Evolutionary conservation across 1,284 basidiomycete genomes (phyloP).

Genomic region (Fomitopsis palustris): DNA sequence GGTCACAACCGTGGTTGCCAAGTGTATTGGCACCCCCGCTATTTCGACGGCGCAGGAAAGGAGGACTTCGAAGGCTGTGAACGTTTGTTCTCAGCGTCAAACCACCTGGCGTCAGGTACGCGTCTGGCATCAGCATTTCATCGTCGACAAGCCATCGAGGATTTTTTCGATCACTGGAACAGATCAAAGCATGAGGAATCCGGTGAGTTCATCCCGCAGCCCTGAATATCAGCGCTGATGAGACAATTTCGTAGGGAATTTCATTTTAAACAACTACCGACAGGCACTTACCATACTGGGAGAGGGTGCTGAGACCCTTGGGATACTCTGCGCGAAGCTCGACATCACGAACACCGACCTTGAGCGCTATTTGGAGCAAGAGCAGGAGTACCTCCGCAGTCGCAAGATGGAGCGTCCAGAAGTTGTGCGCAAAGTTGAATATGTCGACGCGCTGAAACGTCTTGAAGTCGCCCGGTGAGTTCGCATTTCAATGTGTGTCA

Average conservation of each 20-base stretch:
- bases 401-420: no score
- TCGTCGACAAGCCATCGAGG: conserved; percentile 22
- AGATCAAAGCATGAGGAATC: conserved; percentile 15
- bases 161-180: conserved; percentile 14
- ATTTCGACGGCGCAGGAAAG: conserved; percentile 27
- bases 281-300: conserved; percentile 19
- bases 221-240: not conserved
- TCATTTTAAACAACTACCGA: conserved; percentile 25
- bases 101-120: conserved; percentile 22
- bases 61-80: conserved; percentile 34
- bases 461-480: no score
- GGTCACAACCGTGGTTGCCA: conserved; percentile 34
- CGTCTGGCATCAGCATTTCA: conserved; percentile 24
- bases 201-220: conserved; percentile 1
- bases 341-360: conserved; percentile 10
- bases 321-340: conserved; percentile 1
- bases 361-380: no score
- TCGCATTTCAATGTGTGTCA: no score
- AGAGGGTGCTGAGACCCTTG: conserved; percentile 4
- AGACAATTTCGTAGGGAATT: conserved; percentile 14
- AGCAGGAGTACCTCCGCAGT: no score
- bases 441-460: no score
- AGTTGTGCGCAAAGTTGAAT: no score
- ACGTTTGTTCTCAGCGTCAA: conserved; percentile 29
- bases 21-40: conserved; percentile 26